Conservation (phyloP, 768 basidiomycete genomes). For the Psilocybe cyanescens region DNA sequence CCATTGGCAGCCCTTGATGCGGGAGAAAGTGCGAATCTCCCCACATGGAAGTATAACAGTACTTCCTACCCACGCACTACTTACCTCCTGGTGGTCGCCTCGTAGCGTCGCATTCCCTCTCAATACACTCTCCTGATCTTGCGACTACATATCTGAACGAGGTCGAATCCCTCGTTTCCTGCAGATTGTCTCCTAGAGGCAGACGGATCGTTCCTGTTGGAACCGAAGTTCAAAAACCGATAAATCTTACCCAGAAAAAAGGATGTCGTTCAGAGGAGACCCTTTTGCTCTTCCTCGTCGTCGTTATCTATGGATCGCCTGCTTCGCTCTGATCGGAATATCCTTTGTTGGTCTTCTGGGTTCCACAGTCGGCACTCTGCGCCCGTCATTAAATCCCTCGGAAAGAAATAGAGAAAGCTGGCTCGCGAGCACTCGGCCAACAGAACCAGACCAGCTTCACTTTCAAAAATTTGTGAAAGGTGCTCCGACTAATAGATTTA, state of each 20-base stretch:
- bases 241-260: not conserved
- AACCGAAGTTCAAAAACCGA: not conserved
- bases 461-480: conserved; percentile 40
- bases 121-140: not conserved
- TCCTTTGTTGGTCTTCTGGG: conserved; percentile 18
- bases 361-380: conserved; percentile 18
- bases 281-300: conserved; percentile 10
- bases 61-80: not conserved
- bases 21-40: not conserved
- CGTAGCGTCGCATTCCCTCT: not conserved
- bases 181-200: not conserved
- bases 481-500: conserved; percentile 57
- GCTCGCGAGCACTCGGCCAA: not conserved
- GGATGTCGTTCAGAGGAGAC: conserved; percentile 10
- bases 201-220: not conserved
- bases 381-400: not conserved
- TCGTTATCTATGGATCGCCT: conserved; percentile 15
- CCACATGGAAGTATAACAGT: not conserved
- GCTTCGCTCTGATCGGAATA: conserved; percentile 18
- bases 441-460: conserved; percentile 13
- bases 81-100: not conserved
- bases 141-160: too few species aligned
- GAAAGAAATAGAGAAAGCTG: not conserved
- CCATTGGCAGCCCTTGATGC: not conserved
- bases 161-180: not conserved